phyloP scores from a whole-genome alignment of 2,329 filamentous ascomycete species.

The Aspergillus nomiae region DNA sequence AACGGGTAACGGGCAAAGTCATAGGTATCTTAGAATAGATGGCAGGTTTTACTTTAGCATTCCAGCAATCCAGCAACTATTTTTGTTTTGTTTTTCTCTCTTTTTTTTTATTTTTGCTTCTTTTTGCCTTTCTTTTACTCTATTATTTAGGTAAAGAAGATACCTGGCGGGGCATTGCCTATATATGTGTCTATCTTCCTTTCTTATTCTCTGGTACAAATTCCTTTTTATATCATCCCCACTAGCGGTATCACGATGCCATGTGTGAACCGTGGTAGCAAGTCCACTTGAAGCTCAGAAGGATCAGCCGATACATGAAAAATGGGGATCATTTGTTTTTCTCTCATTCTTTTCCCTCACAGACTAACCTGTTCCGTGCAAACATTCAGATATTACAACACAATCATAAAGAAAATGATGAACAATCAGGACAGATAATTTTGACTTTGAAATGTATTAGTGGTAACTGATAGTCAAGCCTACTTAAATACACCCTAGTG shows the following conservation, averaged over 20 bases:
- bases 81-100: neutral
- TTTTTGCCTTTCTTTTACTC: neutral
- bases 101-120: neutral
- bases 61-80: neutral
- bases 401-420: neutral
- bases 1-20: neutral
- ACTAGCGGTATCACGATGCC: constrained; percentile 22
- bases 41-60: neutral
- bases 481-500: neutral
- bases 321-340: neutral
- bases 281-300: neutral
- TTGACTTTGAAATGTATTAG: neutral
- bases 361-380: neutral
- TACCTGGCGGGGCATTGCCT: neutral
- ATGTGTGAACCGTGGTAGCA: constrained; percentile 18
- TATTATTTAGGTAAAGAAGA: neutral
- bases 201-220: neutral
- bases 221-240: constrained; percentile 20
- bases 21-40: neutral
- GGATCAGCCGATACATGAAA: neutral
- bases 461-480: neutral
- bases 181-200: neutral
- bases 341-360: neutral
- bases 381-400: neutral
- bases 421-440: neutral